Evolutionary conservation across 2,329 filamentous ascomycete genomes (phyloP), one percentile per base, ranked within the genome.

Genomic region (Ascomycota sp.): DNA sequence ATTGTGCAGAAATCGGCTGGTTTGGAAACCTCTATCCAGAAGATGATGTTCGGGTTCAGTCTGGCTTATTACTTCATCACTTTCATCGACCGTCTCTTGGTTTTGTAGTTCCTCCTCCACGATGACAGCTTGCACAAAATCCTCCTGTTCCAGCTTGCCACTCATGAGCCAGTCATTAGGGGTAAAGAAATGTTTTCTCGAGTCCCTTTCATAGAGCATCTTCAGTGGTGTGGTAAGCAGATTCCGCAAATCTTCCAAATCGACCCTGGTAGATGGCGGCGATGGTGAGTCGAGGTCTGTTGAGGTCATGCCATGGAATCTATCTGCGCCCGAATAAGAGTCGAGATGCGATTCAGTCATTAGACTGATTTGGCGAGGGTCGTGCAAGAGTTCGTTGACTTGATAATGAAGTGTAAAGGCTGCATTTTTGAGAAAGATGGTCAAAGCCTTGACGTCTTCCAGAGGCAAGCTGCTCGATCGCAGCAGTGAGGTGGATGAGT

Each of bases 121-220:
- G 3, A 93, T 83, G 1, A 95, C 84, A 2, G 80, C 76, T 7
- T 71, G 65, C 31, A 92, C 77, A 46, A 95, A 95, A 0, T 76
- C 72, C 39, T 77, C 73, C 75, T 92, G 89, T 45, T 93, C 78
- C 37, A 95, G 80, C 39, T 72, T 76, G 1, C 61, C 62, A 2
- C 78, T 89, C 84, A 95, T 95, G 27, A 95, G 62, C 89, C 89
- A 98, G 50, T 92, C 84, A 33, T 72, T 68, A n/a, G 64, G 56
- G 2, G 82, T 77, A 16, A 95, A 56, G 48, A 95, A 95, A 25
- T 68, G 73, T 16, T 84, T 72, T 38, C 89, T 67, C 7, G 89
- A 98, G 52, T 95, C 86, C 50, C 86, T 66, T 53, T 93, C 84
- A 49, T 95, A 93, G 7, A 93, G 60, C 66, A 91, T 86, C 36